Base-by-base conservation (phyloP, 192 early-diverging fungal species). In the Coemansia sp. region DNA sequence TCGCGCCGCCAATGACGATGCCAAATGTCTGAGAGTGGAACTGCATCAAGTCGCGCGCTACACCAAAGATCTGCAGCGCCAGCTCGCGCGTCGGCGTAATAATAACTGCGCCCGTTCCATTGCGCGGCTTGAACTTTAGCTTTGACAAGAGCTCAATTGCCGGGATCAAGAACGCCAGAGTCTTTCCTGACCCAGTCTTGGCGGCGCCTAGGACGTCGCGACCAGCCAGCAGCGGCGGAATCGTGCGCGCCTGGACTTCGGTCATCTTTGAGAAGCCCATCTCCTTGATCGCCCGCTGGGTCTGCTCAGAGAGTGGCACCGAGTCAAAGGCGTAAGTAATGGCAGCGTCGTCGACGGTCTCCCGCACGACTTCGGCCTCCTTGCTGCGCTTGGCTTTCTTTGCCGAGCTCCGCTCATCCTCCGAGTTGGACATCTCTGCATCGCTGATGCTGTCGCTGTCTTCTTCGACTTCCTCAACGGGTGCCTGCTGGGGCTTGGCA, bases 61-160 rank as follows among this genome's bases (percentile, higher is more conserved):
- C 98, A 12, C 98, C 96, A 86, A 96, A 95, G 70, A 98, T 98
- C 79, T 99, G 98, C 61, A 99, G 86, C 29, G 98, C 98, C 62
- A 99, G 87, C 84, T 99, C 98, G 68, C 98, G 91, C 47, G 98
- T 99, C 35, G 98, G 98, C 7, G 98, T 94, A 51, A 99, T 96
- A 60, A 99, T 89, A 49, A 99, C 82, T 8, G 93, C 90, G 54
- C 96, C 96, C 0, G 98, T 98, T 67, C 94, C 95, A 65, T 96
- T 99, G 68, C 96, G 89, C 32, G 98, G 92, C 87, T 98, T 99
- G 76, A 98, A 99, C 80, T 94, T 91, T 29, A 96, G 81, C 65
- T 87, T 91, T 66, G 87, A 87, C 9, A 97, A 84, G 71, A 96
- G 94, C 70, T 97, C 95, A 19, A 99, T 86, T 22, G 96, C 86